A percentile compares a stretch with the other conserved stretches of the same genome.
These are phyloP conservation scores for Malassezia japonica DNA, from an alignment of 1,284 basidiomycete species.

Conservation along the genomic window DNA sequence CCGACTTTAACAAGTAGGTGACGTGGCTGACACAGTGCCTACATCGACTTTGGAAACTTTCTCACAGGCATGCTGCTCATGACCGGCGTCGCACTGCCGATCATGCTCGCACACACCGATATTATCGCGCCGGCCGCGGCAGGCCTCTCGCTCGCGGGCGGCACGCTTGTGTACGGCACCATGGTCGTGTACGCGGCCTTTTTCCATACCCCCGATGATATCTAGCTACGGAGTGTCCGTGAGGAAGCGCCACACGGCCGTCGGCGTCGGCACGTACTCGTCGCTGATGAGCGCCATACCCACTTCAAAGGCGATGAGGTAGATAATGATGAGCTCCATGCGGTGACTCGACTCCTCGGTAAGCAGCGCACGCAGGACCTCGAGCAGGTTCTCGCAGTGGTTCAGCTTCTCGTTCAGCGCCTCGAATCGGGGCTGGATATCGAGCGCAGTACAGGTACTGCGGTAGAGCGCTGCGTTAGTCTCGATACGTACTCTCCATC, in stretches of 20 bases:
- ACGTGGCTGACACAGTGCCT: constrained; percentile 18
- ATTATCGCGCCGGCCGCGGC: constrained; percentile 76
- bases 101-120: constrained; percentile 82
- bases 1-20: constrained; percentile 53
- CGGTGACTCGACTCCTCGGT: constrained; percentile 41
- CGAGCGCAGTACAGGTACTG: constrained; percentile 35
- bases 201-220: constrained; percentile 44
- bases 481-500: too few relatives aligned
- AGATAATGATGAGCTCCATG: constrained; percentile 45
- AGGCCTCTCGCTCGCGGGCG: constrained; percentile 87
- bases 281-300: constrained; percentile 31
- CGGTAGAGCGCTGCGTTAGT: constrained; percentile 44
- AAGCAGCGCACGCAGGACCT: constrained; percentile 38
- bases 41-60: constrained; percentile 84
- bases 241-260: constrained; percentile 7
- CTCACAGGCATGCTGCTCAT: constrained; percentile 77
- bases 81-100: constrained; percentile 82
- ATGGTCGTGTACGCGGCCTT: constrained; percentile 20
- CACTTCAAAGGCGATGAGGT: constrained; percentile 37
- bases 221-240: constrained; percentile 18
- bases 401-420: constrained; percentile 44
- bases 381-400: constrained; percentile 41
- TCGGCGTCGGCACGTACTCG: constrained; percentile 31
- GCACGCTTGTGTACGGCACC: constrained; percentile 90
- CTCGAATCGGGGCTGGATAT: constrained; percentile 37